These are phyloP conservation scores for Endotrypanum monterogeii DNA, from an alignment of 208 protist genomes.

Conservation along the genomic window DNA sequence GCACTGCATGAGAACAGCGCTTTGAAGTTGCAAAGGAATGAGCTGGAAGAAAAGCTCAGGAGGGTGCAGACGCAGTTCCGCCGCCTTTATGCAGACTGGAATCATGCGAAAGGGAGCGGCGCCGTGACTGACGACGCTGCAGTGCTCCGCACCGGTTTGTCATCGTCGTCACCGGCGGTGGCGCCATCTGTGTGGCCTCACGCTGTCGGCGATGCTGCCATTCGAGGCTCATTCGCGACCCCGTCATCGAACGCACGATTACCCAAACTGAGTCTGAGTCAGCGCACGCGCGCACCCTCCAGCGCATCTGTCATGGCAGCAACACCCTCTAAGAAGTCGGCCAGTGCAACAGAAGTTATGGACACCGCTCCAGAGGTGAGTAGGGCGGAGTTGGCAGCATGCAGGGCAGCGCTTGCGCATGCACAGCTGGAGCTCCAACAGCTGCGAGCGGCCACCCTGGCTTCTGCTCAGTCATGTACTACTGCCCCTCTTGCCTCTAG, in stretches of 20 bases:
- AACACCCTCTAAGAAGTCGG: not conserved
- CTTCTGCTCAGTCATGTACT: not conserved
- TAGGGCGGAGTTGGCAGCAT: slow-evolving; percentile 33
- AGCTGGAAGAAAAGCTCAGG: slow-evolving; percentile 67
- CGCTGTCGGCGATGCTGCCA: not conserved
- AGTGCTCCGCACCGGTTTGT: not conserved
- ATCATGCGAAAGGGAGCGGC: slow-evolving; percentile 13
- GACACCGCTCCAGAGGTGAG: not conserved
- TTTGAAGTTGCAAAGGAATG: slow-evolving; percentile 60
- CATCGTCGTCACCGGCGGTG: not conserved
- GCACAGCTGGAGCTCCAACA: slow-evolving; percentile 47
- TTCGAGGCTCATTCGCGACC: not conserved
- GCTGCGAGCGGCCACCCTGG: slow-evolving; percentile 26
- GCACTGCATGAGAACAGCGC: slow-evolving; percentile 65
- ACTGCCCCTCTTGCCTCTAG: not conserved
- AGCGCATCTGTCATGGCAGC: not conserved
- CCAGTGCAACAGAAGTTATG: not conserved
- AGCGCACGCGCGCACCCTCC: not conserved
- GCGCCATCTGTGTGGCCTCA: slow-evolving; percentile 1
- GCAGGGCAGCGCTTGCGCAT: slow-evolving; percentile 47
- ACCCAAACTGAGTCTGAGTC: slow-evolving; percentile 13
- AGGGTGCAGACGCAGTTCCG: slow-evolving; percentile 77
- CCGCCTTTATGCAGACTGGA: slow-evolving; percentile 62
- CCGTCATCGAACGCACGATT: not conserved
- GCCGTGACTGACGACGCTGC: not conserved